A percentile compares a stretch with the other conserved stretches of the same genome.
These are phyloP conservation scores for Wickerhamomyces silvicola DNA, from an alignment of 805 yeast genomes.

Conservation along the genomic window DNA sequence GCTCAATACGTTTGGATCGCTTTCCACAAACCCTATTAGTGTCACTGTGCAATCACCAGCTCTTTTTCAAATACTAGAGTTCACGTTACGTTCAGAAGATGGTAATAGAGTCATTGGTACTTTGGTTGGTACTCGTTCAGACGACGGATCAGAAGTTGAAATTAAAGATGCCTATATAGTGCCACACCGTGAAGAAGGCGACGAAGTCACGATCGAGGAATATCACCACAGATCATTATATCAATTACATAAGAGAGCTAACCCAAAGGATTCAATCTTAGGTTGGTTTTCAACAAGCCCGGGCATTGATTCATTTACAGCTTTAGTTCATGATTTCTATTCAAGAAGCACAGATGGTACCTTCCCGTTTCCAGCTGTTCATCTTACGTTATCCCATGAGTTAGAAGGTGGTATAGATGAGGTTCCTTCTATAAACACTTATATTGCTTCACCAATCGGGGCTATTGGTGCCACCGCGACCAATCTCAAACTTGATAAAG, in stretches of 20 bases:
- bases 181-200: conserved; percentile 71
- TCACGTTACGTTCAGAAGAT: conserved; percentile 51
- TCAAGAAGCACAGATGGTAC: conserved; percentile 63
- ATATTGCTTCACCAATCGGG: conserved; percentile 72
- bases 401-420: conserved; percentile 29
- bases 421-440: conserved; percentile 57
- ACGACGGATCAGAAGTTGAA: conserved; percentile 72
- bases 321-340: conserved; percentile 76
- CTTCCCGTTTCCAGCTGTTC: conserved; percentile 71
- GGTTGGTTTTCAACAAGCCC: conserved; percentile 78
- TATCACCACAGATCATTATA: conserved; percentile 66
- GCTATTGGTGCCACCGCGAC: conserved; percentile 34
- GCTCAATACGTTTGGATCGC: conserved; percentile 18
- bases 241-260: conserved; percentile 67
- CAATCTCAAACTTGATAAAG: conserved; percentile 32
- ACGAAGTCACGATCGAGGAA: conserved; percentile 71
- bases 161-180: conserved; percentile 74
- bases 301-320: conserved; percentile 62
- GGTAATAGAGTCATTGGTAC: conserved; percentile 73
- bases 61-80: conserved; percentile 68
- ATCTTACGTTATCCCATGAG: conserved; percentile 59
- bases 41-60: conserved; percentile 65
- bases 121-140: conserved; percentile 72
- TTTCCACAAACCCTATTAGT: conserved; percentile 35
- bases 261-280: conserved; percentile 69